These are phyloP conservation scores for Pseudophaeomoniella oleicola DNA, from an alignment of 2,329 filamentous ascomycete genomes.

Conservation along the genomic window DNA sequence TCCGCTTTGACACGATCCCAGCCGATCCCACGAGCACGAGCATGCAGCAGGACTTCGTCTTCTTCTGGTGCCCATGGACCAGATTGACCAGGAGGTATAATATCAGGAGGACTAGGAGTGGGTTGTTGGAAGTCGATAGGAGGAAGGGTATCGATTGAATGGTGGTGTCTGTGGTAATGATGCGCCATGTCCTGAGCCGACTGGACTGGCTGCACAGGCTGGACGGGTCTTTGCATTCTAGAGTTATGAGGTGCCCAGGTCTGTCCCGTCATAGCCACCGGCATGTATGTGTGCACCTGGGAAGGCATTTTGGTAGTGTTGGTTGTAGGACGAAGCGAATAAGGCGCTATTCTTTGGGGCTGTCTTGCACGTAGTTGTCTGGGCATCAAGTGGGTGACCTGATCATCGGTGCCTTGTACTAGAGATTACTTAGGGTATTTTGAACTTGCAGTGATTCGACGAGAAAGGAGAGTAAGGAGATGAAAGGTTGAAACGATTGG, in stretches of 20 bases:
- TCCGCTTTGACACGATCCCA: constrained; percentile 67
- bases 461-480: background rate
- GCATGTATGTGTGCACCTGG: constrained; percentile 1
- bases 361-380: background rate
- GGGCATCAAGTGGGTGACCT: background rate
- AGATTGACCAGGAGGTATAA: constrained; percentile 37
- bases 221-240: constrained; percentile 5
- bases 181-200: constrained; percentile 1
- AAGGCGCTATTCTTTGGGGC: constrained; percentile 2
- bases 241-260: background rate
- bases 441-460: no score
- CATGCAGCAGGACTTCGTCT: constrained; percentile 57
- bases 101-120: background rate
- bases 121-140: constrained; percentile 1
- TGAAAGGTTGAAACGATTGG: no score
- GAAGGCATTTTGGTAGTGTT: background rate
- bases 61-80: constrained; percentile 61
- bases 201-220: constrained; percentile 6
- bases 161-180: no score
- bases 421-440: background rate
- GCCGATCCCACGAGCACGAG: constrained; percentile 62
- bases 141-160: background rate
- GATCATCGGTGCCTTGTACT: background rate
- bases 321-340: constrained; percentile 2
- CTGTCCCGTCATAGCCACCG: background rate